Base-by-base conservation (phyloP, 257 asterid genomes). In the Solanum ossicruentum region DNA sequence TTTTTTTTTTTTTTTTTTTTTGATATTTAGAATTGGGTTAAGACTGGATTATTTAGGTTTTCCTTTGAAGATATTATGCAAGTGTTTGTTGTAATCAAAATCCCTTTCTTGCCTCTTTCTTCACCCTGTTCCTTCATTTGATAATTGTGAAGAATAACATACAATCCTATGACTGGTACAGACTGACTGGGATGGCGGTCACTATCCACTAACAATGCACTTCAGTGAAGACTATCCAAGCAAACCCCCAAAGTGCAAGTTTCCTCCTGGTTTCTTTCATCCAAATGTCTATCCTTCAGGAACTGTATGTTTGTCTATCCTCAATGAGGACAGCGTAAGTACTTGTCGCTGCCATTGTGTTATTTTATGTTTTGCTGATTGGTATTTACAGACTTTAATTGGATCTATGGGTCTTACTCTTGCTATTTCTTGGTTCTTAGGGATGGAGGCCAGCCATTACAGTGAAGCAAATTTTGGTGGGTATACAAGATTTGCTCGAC, bases 201-300 rank as follows among this genome's bases (percentile, higher is more conserved):
- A 43, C 87, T 95, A 90, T 87, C 97, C 97, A 2, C 90, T 95
- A 11, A 94, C 95, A 2, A 90, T 95, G 98, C 89, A 91, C 86
- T 94, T 95, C n/a, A 92, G 91, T 83, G 98, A 93, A 86, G 99
- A 96, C 80, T 93, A 93, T 85, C 99, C 98, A 15, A 94, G 98
- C 90, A 94, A 93, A 81, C 98, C 98, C 20, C 98, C 98, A 0
- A 93, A 94, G 84, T 96, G 98, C 90, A 94, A 92, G 89, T 96
- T 94, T 85, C 98, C 96, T 10, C 90, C 41, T 67, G 94, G 93
- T 3, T 94, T 94, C 88, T 94, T 95, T 87, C 99, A 94, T 84
- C 99, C 98, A 45, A 95, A 95, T 57, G 95, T 93, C 11, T 94
- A 93, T 89, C 97, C 99, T 63, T 95, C 98, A 70, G 98, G 99